Conservation (phyloP, 306 rosid genomes). For the Cucurbita maxima region DNA sequence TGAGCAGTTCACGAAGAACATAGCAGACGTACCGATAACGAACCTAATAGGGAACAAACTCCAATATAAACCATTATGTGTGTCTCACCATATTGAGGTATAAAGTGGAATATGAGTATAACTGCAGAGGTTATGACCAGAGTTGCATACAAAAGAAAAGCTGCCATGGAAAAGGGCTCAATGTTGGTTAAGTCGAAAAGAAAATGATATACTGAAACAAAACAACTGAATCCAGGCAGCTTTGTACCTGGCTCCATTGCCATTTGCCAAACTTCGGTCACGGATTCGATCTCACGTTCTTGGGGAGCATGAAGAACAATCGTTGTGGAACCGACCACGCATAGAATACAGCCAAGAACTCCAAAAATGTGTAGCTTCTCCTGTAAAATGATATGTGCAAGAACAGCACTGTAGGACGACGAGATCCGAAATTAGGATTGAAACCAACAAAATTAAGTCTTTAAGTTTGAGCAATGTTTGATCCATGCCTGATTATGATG, state of each 20-base stretch:
- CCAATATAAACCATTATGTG: constrained; percentile 77
- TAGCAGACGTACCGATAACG: constrained; percentile 42
- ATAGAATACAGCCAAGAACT: constrained; percentile 56
- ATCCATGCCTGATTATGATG: constrained; percentile 63
- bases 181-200: neutral
- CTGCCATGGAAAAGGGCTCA: constrained; percentile 22
- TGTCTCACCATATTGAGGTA: constrained; percentile 71
- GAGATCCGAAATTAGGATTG: constrained; percentile 14
- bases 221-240: constrained; percentile 1
- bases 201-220: neutral
- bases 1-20: neutral
- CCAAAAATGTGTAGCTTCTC: constrained; percentile 64
- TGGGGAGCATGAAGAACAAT: constrained; percentile 83
- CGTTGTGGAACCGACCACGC: constrained; percentile 73
- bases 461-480: constrained; percentile 3
- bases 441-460: constrained; percentile 7
- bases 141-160: constrained; percentile 58
- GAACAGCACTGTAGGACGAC: constrained; percentile 54
- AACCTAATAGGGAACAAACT: constrained; percentile 70
- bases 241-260: constrained; percentile 73
- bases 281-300: constrained; percentile 55
- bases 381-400: constrained; percentile 58
- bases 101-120: constrained; percentile 41
- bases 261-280: constrained; percentile 73
- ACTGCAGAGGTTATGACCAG: constrained; percentile 43